Percentiles rank a stretch among this genome's conserved stretches.
Conservation (phyloP, 1,284 basidiomycete species). For the Ustilago trichophora region DNA sequence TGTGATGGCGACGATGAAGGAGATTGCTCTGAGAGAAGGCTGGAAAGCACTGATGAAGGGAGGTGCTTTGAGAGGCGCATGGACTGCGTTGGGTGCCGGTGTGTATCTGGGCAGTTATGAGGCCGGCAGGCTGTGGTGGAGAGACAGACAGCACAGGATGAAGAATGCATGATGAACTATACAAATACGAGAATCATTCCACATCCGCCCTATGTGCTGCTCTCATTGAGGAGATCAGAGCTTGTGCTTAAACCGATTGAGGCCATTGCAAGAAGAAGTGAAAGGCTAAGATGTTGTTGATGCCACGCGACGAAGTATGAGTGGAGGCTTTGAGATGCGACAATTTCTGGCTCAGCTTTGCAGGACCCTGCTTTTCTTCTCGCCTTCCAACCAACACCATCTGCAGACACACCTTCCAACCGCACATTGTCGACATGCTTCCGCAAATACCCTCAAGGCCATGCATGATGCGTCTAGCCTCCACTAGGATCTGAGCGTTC, state of each 20-base stretch:
- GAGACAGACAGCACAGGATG: conserved; percentile 29
- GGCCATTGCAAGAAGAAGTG: too few relatives aligned
- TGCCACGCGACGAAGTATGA: too few relatives aligned
- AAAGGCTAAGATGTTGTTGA: too few relatives aligned
- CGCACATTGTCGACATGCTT: background rate
- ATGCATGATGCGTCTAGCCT: background rate
- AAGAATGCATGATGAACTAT: conserved; percentile 7
- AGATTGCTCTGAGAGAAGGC: conserved; percentile 47
- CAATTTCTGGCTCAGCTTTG: too few relatives aligned
- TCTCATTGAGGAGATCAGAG: too few relatives aligned
- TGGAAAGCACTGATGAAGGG: conserved; percentile 50
- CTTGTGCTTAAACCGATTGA: too few relatives aligned
- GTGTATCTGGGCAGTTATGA: conserved; percentile 60
- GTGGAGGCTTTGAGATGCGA: background rate
- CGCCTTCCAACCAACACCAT: background rate
- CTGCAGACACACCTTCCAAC: too few relatives aligned
- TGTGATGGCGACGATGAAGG: conserved; percentile 38
- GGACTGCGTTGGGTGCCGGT: conserved; percentile 61
- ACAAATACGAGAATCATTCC: background rate
- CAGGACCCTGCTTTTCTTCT: conserved; percentile 12
- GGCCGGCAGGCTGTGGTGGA: conserved; percentile 59
- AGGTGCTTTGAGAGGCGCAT: conserved; percentile 48
- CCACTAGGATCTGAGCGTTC: too few relatives aligned
- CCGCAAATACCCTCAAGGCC: background rate
- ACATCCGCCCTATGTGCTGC: background rate